Conservation (phyloP, 305 asterid genomes). For the Solanum hybrid region DNA sequence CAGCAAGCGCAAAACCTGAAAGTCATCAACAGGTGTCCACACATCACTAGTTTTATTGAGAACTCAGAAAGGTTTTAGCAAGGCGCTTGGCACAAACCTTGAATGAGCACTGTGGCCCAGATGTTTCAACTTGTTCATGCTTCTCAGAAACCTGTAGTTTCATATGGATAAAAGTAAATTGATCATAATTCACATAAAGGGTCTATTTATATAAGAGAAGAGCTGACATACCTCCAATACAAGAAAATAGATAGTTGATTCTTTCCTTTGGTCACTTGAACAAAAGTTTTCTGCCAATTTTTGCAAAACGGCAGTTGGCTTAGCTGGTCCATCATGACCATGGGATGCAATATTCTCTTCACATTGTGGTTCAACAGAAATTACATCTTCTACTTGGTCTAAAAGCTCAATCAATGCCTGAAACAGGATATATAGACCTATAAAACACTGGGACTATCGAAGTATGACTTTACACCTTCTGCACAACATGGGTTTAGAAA, state of each 20-base stretch:
- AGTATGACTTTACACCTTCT: neutral
- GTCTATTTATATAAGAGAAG: slow-evolving; percentile 2
- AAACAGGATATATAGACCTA: slow-evolving; percentile 4
- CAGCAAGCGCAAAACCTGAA: slow-evolving; percentile 69
- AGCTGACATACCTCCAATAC: slow-evolving; percentile 68
- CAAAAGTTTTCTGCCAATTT: slow-evolving; percentile 15
- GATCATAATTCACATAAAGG: slow-evolving; percentile 11
- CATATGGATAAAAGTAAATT: slow-evolving; percentile 3
- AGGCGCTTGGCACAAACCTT: slow-evolving; percentile 47
- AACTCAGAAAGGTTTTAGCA: slow-evolving; percentile 14
- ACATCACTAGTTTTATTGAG: slow-evolving; percentile 9
- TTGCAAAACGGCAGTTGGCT: slow-evolving; percentile 27
- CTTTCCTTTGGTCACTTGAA: slow-evolving; percentile 21
- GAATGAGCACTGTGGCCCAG: slow-evolving; percentile 38
- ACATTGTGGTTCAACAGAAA: slow-evolving; percentile 47
- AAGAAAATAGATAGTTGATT: slow-evolving; percentile 44
- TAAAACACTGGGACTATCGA: neutral
- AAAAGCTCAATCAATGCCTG: slow-evolving; percentile 87
- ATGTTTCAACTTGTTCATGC: slow-evolving; percentile 33
- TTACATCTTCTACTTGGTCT: slow-evolving; percentile 93
- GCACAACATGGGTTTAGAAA: slow-evolving; percentile 1
- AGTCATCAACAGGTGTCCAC: slow-evolving; percentile 9
- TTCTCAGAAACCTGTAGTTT: slow-evolving; percentile 64
- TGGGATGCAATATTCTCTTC: slow-evolving; percentile 22
- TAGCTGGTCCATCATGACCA: slow-evolving; percentile 30